Conservation (phyloP, 2,329 filamentous ascomycete genomes). For the Aspergillus alliaceus region DNA sequence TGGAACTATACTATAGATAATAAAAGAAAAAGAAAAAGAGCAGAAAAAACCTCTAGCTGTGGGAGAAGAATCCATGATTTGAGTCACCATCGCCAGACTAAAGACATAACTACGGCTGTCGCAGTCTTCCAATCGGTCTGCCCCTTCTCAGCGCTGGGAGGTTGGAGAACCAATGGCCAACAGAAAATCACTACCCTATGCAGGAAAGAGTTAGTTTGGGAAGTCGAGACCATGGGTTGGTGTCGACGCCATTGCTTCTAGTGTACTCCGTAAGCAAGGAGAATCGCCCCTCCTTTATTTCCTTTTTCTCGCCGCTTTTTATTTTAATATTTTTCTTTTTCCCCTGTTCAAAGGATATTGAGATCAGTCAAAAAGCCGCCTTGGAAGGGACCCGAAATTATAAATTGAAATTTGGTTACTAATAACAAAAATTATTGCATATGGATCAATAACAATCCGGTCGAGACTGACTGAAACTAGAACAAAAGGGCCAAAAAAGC, state of each 20-base stretch:
- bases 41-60: not conserved
- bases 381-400: not conserved
- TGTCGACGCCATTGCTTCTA: conserved; percentile 1
- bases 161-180: not conserved
- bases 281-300: not conserved
- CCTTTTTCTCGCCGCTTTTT: not conserved
- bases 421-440: not conserved
- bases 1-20: no score
- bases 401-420: not conserved
- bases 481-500: not conserved
- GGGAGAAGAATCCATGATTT: not conserved
- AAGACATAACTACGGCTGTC: not conserved
- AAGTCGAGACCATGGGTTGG: not conserved
- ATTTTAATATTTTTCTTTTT: not conserved
- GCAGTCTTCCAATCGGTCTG: conserved; percentile 5
- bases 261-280: not conserved
- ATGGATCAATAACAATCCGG: not conserved
- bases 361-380: not conserved
- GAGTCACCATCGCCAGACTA: not conserved
- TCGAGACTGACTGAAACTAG: not conserved
- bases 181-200: conserved; percentile 6
- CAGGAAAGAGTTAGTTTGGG: not conserved
- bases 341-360: not conserved
- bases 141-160: not conserved
- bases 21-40: not conserved